Percentiles rank a stretch among this genome's conserved stretches.
These are phyloP conservation scores for Rubia peregrina DNA, from an alignment of 305 asterid genomes.

Conservation along the genomic window DNA sequence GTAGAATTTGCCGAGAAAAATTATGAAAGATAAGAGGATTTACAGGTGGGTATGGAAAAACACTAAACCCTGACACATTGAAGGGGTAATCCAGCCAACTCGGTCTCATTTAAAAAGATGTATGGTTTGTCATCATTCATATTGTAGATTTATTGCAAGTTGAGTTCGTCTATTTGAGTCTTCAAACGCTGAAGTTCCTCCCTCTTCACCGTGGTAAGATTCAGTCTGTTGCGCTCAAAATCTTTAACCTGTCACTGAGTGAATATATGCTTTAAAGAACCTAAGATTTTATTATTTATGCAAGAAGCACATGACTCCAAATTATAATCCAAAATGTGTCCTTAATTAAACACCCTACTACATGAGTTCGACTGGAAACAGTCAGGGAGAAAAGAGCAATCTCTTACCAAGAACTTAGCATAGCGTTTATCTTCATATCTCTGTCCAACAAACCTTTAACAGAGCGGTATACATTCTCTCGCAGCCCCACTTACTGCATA, in stretches of 20 bases:
- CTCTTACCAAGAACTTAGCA: conserved; percentile 66
- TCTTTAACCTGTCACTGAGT: conserved; percentile 96
- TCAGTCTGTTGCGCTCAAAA: conserved; percentile 84
- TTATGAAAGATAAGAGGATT: conserved; percentile 1
- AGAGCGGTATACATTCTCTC: conserved; percentile 81
- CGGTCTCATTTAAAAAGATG: conserved; percentile 59
- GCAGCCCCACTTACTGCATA: conserved; percentile 52
- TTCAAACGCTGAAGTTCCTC: conserved; percentile 72
- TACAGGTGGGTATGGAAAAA: conserved; percentile 10
- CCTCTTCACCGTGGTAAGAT: conserved; percentile 77
- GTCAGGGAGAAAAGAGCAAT: not conserved
- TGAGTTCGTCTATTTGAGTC: conserved; percentile 71
- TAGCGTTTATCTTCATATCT: conserved; percentile 60
- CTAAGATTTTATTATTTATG: not conserved
- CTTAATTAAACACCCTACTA: not conserved
- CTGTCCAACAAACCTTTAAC: conserved; percentile 62
- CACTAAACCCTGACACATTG: conserved; percentile 68
- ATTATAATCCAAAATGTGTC: not conserved
- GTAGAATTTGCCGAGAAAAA: not conserved
- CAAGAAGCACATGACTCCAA: not conserved
- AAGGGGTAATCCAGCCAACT: conserved; percentile 75
- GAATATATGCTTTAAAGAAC: conserved; percentile 33
- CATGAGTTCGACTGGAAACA: not conserved
- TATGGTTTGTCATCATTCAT: conserved; percentile 58
- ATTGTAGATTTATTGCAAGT: conserved; percentile 69